These are phyloP conservation scores for Albatrellus ellisii DNA, from an alignment of 768 basidiomycete genomes.

Conservation along the genomic window DNA sequence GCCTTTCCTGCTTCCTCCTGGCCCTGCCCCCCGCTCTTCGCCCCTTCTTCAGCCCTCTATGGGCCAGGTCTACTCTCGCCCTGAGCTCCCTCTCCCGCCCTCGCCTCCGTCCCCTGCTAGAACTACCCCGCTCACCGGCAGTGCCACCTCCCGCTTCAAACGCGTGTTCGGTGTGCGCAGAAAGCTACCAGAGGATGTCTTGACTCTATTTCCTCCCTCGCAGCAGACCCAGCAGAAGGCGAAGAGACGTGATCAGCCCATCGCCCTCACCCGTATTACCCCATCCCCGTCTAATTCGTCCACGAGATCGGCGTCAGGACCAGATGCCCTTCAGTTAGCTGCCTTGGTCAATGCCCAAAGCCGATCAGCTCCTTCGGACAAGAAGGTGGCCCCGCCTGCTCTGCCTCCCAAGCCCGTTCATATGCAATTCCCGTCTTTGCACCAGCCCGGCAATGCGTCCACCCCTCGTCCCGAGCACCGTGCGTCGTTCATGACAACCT, in stretches of 20 bases:
- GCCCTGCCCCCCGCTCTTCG: slow-evolving; percentile 20
- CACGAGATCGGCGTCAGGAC: too few species aligned
- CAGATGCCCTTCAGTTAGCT: too few species aligned
- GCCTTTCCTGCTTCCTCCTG: slow-evolving; percentile 18
- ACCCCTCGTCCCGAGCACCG: slow-evolving; percentile 21
- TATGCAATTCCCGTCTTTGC: background rate
- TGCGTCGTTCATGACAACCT: slow-evolving; percentile 40
- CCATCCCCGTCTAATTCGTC: too few species aligned
- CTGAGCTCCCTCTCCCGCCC: slow-evolving; percentile 15
- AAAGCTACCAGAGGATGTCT: slow-evolving; percentile 41
- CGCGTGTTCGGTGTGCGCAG: slow-evolving; percentile 44
- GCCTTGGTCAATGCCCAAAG: slow-evolving; percentile 13
- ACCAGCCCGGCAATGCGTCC: background rate
- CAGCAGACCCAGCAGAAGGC: too few species aligned
- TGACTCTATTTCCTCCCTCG: too few species aligned
- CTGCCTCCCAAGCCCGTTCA: slow-evolving; percentile 4
- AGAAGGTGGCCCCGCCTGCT: slow-evolving; percentile 9
- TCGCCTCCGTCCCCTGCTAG: slow-evolving; percentile 14
- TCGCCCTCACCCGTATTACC: too few species aligned
- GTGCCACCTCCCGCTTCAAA: slow-evolving; percentile 35
- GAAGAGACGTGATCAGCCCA: too few species aligned
- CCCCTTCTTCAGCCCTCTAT: slow-evolving; percentile 20
- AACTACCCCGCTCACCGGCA: slow-evolving; percentile 10
- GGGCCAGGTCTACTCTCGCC: slow-evolving; percentile 25
- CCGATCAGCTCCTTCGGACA: slow-evolving; percentile 17